phyloP scores from a whole-genome alignment of 345 rosid species.

The Trapa bicornis region DNA sequence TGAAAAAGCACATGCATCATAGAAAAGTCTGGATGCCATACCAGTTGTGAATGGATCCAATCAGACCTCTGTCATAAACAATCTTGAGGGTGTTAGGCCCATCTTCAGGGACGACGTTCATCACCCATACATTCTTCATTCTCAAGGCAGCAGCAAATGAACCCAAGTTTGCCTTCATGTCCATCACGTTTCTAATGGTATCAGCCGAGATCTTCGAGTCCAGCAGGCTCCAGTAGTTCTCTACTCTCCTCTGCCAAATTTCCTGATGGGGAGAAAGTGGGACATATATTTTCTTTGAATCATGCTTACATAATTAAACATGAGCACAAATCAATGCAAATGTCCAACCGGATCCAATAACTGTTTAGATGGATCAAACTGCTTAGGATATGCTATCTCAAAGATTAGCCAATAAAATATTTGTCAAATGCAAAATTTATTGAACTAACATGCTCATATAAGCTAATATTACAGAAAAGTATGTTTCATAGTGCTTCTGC shows the following conservation, averaged over 20 bases:
- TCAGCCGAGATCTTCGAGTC: conserved; percentile 58
- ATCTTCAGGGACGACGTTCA: conserved; percentile 70
- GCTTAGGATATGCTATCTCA: too few species aligned
- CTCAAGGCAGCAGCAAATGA: conserved; percentile 87
- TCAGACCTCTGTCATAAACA: conserved; percentile 79
- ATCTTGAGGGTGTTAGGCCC: conserved; percentile 77
- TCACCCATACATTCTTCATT: conserved; percentile 82
- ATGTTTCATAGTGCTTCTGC: too few species aligned
- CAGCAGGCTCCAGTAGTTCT: conserved; percentile 70
- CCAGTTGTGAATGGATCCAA: conserved; percentile 78
- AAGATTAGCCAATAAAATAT: too few species aligned
- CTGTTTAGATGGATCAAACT: too few species aligned
- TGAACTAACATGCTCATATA: too few species aligned
- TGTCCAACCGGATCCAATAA: neutral
- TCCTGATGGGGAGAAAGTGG: conserved; percentile 34
- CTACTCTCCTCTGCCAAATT: conserved; percentile 59
- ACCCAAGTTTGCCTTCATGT: conserved; percentile 91
- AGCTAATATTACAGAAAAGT: too few species aligned
- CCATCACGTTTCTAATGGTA: conserved; percentile 82
- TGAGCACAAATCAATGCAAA: too few species aligned
- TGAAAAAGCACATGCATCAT: too few species aligned
- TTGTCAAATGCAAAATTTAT: too few species aligned
- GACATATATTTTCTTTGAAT: neutral
- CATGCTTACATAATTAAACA: neutral
- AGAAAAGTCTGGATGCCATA: conserved; percentile 16